Percentiles rank a stretch among this genome's conserved stretches.
These are phyloP conservation scores for Elongisporangium senticosum DNA, from an alignment of 352 stramenopile genomes.

Conservation along the genomic window DNA sequence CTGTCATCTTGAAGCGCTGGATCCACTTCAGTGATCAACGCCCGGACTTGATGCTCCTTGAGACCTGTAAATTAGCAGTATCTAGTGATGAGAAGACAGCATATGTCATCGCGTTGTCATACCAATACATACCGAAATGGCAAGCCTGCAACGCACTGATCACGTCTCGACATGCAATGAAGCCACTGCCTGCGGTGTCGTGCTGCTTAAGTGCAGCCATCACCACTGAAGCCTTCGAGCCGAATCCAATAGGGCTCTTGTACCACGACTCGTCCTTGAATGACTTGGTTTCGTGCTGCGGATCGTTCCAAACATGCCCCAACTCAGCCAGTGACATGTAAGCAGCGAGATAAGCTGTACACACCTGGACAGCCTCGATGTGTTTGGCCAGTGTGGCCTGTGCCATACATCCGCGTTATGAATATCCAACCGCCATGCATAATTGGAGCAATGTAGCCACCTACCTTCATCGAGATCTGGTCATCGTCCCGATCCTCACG, in stretches of 20 bases:
- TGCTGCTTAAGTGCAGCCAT: constrained; percentile 32
- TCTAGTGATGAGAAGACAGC: too few species aligned
- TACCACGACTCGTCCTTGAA: constrained; percentile 66
- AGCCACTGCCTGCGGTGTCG: constrained; percentile 28
- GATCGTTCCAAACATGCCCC: background rate
- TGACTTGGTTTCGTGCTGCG: constrained; percentile 22
- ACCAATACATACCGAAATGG: constrained; percentile 22
- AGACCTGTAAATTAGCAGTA: constrained; percentile 13
- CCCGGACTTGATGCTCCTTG: constrained; percentile 20
- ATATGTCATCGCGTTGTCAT: background rate
- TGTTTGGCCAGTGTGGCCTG: constrained; percentile 5
- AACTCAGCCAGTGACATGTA: background rate
- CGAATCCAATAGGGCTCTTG: constrained; percentile 33
- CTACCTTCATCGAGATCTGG: background rate
- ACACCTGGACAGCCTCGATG: constrained; percentile 11
- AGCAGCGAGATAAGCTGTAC: background rate
- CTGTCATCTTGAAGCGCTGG: constrained; percentile 12
- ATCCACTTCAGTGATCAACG: constrained; percentile 31
- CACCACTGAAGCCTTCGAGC: constrained; percentile 43
- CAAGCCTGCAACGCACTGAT: constrained; percentile 23
- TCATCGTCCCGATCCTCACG: background rate
- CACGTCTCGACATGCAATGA: constrained; percentile 25
- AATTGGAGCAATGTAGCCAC: background rate
- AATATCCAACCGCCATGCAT: background rate
- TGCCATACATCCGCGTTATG: background rate